Conservation (phyloP, 805 yeast species). For the Teunomyces kruisii region DNA sequence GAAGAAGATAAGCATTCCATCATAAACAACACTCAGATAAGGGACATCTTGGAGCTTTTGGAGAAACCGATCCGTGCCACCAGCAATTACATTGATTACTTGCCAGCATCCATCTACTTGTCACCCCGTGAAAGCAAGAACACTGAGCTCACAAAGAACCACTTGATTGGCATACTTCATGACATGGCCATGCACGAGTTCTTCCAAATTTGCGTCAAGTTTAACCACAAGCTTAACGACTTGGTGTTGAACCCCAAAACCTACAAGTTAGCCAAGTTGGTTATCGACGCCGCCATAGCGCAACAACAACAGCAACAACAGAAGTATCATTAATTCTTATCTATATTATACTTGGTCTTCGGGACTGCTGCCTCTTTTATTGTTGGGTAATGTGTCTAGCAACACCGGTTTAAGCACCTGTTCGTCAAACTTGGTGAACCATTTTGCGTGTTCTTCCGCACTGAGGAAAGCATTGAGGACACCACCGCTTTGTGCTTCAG, state of each 20-base stretch:
- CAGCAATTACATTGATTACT: slow-evolving; percentile 33
- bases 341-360: background rate
- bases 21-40: slow-evolving; percentile 51
- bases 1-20: slow-evolving; percentile 62
- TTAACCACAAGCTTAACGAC: slow-evolving; percentile 63
- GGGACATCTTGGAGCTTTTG: slow-evolving; percentile 57
- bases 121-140: slow-evolving; percentile 22
- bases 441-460: slow-evolving; percentile 74
- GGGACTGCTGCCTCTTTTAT: slow-evolving; percentile 8
- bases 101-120: slow-evolving; percentile 49
- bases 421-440: slow-evolving; percentile 95
- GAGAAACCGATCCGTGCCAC: slow-evolving; percentile 55
- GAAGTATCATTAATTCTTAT: slow-evolving; percentile 1
- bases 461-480: slow-evolving; percentile 42
- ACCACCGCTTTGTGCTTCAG: slow-evolving; percentile 20
- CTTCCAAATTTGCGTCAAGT: slow-evolving; percentile 61
- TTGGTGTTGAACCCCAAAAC: slow-evolving; percentile 62
- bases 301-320: slow-evolving; percentile 35
- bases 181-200: slow-evolving; percentile 65
- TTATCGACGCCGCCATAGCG: slow-evolving; percentile 61
- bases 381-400: slow-evolving; percentile 55
- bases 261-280: slow-evolving; percentile 69
- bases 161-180: slow-evolving; percentile 55
- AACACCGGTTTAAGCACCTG: slow-evolving; percentile 90
- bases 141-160: slow-evolving; percentile 20